phyloP scores from a whole-genome alignment of 148 eudicot species.

The Chenopodium quinoa region DNA sequence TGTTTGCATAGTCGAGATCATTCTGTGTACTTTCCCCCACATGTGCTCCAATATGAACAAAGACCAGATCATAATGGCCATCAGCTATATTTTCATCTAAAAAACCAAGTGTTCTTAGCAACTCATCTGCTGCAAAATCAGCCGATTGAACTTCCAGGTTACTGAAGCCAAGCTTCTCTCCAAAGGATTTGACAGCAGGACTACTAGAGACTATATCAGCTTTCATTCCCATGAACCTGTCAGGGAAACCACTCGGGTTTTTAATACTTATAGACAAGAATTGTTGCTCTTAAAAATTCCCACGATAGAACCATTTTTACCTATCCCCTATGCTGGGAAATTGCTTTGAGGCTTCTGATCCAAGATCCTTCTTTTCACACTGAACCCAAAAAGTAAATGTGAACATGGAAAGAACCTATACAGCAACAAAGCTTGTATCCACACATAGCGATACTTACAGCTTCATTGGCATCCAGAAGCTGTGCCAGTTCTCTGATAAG shows the following conservation, averaged over 20 bases:
- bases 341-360: slow-evolving; percentile 27
- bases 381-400: slow-evolving; percentile 27
- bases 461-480: slow-evolving; percentile 69
- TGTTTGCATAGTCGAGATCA: slow-evolving; percentile 44
- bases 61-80: slow-evolving; percentile 61
- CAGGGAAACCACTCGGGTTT: slow-evolving; percentile 12
- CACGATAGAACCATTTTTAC: slow-evolving; percentile 25
- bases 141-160: slow-evolving; percentile 29
- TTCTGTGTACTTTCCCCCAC: slow-evolving; percentile 27
- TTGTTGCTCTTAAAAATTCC: not conserved
- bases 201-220: slow-evolving; percentile 62
- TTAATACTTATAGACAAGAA: not conserved
- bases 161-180: slow-evolving; percentile 63
- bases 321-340: slow-evolving; percentile 59
- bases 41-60: slow-evolving; percentile 62
- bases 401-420: slow-evolving; percentile 10
- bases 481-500: slow-evolving; percentile 66
- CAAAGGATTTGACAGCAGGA: slow-evolving; percentile 46
- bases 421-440: not conserved
- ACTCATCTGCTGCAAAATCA: slow-evolving; percentile 38
- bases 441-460: slow-evolving; percentile 32
- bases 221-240: slow-evolving; percentile 94
- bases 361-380: slow-evolving; percentile 31
- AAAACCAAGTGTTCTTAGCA: slow-evolving; percentile 85
- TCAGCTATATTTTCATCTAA: slow-evolving; percentile 61